Evolutionary conservation across 2,329 filamentous ascomycete species (phyloP).

Genomic region (Neoscytalidium dimidiatum): DNA sequence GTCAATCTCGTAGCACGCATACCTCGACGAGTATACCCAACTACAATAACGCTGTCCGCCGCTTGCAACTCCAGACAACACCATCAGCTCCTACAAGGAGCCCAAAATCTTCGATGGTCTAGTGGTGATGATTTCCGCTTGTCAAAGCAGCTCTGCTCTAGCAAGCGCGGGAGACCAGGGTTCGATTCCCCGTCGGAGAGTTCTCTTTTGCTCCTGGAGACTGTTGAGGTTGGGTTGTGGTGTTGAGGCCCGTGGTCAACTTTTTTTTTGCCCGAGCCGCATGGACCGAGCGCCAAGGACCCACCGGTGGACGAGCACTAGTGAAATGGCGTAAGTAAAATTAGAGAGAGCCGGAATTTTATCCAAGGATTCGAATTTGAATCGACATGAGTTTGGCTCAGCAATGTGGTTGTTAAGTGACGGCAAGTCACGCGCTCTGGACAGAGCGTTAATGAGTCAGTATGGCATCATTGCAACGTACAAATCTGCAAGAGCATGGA

Average conservation of each 20-base stretch:
- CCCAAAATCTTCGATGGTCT: neutral
- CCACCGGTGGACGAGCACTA: neutral
- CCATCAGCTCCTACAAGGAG: neutral
- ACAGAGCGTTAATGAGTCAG: too few relatives aligned
- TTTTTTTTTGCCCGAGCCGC: neutral
- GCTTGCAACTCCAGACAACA: neutral
- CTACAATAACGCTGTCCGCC: neutral
- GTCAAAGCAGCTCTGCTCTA: neutral
- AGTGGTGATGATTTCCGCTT: slow-evolving; percentile 14
- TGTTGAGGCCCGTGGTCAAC: neutral
- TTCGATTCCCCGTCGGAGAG: slow-evolving; percentile 32
- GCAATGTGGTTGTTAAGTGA: too few relatives aligned
- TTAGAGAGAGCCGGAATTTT: too few relatives aligned
- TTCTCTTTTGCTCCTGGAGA: slow-evolving; percentile 1
- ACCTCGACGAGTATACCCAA: neutral
- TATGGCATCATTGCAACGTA: too few relatives aligned
- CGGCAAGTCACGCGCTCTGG: too few relatives aligned
- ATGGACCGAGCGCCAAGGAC: neutral
- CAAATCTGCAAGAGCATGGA: too few relatives aligned
- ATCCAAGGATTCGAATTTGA: too few relatives aligned
- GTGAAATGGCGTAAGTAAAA: too few relatives aligned
- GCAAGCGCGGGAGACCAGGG: slow-evolving; percentile 32
- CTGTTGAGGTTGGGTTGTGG: neutral
- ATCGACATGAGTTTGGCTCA: too few relatives aligned
- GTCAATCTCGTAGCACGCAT: neutral